Evolutionary conservation across 768 basidiomycete genomes (phyloP).

Genomic region (Leucocoprinus leucothites): DNA sequence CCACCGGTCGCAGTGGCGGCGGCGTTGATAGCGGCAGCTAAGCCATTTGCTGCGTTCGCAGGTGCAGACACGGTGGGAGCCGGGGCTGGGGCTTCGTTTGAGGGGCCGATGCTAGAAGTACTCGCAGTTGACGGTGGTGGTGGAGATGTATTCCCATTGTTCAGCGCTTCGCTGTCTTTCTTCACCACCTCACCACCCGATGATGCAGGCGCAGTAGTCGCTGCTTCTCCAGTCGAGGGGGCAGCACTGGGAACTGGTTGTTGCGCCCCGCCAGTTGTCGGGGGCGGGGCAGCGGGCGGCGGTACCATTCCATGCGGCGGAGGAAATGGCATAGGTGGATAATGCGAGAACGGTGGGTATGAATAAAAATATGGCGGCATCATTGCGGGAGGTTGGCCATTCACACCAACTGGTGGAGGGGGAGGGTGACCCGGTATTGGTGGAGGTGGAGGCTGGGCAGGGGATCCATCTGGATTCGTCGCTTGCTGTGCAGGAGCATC

Average conservation of each 20-base stretch:
- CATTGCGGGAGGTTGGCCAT: constrained; percentile 30
- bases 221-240: too few species aligned
- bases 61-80: too few species aligned
- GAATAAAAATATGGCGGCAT: constrained; percentile 41
- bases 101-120: too few species aligned
- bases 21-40: constrained; percentile 14
- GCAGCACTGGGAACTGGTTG: too few species aligned
- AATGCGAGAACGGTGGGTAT: constrained; percentile 35
- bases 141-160: too few species aligned
- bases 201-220: too few species aligned
- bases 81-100: too few species aligned
- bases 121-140: too few species aligned
- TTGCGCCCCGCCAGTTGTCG: constrained; percentile 15
- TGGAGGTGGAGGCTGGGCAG: constrained; percentile 1
- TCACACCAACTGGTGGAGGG: constrained; percentile 19
- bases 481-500: constrained; percentile 17
- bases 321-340: constrained; percentile 31
- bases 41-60: too few species aligned
- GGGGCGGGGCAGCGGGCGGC: constrained; percentile 15
- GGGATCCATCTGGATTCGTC: constrained; percentile 22
- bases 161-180: too few species aligned
- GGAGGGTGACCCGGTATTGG: constrained; percentile 15
- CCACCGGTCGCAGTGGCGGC: background rate
- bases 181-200: too few species aligned
- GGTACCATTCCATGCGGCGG: constrained; percentile 22